phyloP scores from a whole-genome alignment of 768 basidiomycete genomes.

The Artomyces pyxidatus region DNA sequence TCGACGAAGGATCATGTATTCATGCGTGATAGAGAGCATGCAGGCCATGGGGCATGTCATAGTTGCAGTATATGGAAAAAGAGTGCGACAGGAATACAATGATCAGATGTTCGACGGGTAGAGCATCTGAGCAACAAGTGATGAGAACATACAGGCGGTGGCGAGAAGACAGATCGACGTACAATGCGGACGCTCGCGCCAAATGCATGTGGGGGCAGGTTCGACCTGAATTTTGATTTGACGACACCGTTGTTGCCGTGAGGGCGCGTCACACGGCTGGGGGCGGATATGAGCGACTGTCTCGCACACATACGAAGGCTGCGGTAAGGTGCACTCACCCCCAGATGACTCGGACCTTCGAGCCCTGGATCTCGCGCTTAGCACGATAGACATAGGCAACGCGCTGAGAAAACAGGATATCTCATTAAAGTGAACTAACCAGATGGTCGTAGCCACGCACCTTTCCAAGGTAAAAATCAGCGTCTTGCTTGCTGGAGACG shows the following conservation, averaged over 20 bases:
- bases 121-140: conserved; percentile 59
- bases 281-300: no score
- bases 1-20: no score
- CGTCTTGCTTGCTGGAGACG: conserved; percentile 86
- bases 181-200: conserved; percentile 90
- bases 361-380: conserved; percentile 88
- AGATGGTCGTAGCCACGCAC: conserved; percentile 33
- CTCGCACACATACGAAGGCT: background rate
- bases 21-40: no score
- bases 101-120: conserved; percentile 81
- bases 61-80: conserved; percentile 24
- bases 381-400: conserved; percentile 98
- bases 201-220: conserved; percentile 92
- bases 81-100: conserved; percentile 17
- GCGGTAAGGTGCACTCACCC: conserved; percentile 61
- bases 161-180: conserved; percentile 26
- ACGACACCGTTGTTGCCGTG: conserved; percentile 95
- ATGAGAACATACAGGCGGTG: background rate
- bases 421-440: no score
- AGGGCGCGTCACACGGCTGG: conserved; percentile 88
- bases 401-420: no score
- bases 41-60: conserved; percentile 30
- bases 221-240: conserved; percentile 92
- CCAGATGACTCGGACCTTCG: conserved; percentile 97
- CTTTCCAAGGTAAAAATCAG: conserved; percentile 98